Conservation (phyloP, 202 grass and related monocot genomes). For the Hordeum pubiflorum region DNA sequence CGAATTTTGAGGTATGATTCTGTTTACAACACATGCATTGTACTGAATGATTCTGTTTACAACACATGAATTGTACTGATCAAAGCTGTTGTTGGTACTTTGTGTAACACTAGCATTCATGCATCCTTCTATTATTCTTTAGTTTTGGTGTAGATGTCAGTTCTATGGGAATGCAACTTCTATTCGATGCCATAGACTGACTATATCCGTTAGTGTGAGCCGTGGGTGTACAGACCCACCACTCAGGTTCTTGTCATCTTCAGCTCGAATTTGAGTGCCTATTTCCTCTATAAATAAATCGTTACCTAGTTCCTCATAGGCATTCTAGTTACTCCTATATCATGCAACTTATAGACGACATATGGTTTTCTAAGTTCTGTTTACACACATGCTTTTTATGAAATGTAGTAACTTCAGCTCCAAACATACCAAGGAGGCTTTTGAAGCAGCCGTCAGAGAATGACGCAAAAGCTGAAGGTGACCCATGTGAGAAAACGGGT, state of each 20-base stretch:
- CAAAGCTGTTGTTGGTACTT: background rate
- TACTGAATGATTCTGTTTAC: background rate
- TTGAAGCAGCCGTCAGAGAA: constrained; percentile 39
- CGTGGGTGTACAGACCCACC: background rate
- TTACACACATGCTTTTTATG: background rate
- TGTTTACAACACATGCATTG: background rate
- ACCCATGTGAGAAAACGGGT: constrained; percentile 25
- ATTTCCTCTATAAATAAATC: background rate
- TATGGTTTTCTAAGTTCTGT: background rate
- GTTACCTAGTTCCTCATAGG: background rate
- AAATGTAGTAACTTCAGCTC: constrained; percentile 30
- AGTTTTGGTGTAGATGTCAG: background rate
- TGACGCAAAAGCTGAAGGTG: constrained; percentile 37
- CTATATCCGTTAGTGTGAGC: background rate
- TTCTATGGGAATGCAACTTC: background rate
- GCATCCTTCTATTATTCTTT: background rate
- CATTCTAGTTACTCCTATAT: background rate
- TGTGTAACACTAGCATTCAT: background rate
- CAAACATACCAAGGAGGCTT: constrained; percentile 57
- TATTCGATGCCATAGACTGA: background rate
- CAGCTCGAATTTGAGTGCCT: background rate
- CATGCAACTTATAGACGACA: background rate
- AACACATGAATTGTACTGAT: background rate
- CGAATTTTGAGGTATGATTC: background rate
- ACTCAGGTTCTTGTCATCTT: background rate